Base-by-base conservation (phyloP, 2,329 filamentous ascomycete genomes). In the Aspergillus felis region DNA sequence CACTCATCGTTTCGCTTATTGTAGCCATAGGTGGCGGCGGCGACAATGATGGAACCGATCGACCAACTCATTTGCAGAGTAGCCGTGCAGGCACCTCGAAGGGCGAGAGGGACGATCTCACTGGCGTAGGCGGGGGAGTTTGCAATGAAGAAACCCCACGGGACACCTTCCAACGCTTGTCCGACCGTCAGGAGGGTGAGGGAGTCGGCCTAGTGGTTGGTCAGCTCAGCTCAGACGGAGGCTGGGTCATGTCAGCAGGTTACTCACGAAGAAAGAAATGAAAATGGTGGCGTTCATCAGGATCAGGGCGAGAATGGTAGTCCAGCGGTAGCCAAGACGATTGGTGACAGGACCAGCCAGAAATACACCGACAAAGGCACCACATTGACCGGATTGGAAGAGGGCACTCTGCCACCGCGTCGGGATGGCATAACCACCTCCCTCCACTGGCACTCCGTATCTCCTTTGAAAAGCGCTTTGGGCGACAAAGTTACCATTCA, bases 331-430 rank as follows among this genome's bases (percentile, higher is more conserved):
- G 54, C 84, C 84, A 61, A 86, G 77, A 1, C 72, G 62, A 68
- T 77, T 85, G 63, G 84, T 86, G 52, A 87, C 66, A n/a, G 84
- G 84, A 49, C 84, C 84, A 42, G 84, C 83, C 42, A 86, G 59
- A 62, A 81, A 82, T 55, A 85, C 82, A 54, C 84, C 84, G 56
- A 86, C 78, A 44, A 87, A 75, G 14, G 84, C 84, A 71, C 84
- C 84, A 55, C 84, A 71, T 57, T 80, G 84, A 2, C 84, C 84
- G 46, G 76, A 76, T 56, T 78, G 73, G 62, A 83, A 81, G 17
- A 87, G 78, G 0, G 84, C 81, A 56, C 79, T 82, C 67, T 86
- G 83, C 78, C 78, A 80, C 50, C 68, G 67, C 14, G 76, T 78
- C 25, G 72, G 71, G 24, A 80, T 78, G 12, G 68, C 64, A 0